Conservation (phyloP, 2,329 filamentous ascomycete genomes). For the Ascochyta clinopodiicola region DNA sequence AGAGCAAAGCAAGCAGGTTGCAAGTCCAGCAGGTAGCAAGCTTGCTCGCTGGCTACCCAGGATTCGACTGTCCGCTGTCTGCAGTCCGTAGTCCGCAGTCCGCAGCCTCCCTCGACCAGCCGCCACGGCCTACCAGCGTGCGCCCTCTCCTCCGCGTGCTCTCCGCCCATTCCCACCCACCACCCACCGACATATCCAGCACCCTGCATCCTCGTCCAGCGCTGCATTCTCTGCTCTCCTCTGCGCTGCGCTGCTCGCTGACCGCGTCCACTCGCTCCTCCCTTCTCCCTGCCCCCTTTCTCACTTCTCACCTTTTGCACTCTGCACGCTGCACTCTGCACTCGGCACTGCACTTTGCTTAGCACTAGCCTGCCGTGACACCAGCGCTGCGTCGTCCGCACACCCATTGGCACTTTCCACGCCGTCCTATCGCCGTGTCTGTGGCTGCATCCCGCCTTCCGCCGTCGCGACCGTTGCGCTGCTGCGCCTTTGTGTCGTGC, state of each 20-base stretch:
- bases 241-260: slow-evolving; percentile 12
- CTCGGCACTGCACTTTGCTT: not conserved
- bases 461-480: slow-evolving; percentile 18
- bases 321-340: too few relatives aligned
- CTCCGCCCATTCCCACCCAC: slow-evolving; percentile 12
- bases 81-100: too few relatives aligned
- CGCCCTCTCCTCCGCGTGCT: slow-evolving; percentile 13
- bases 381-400: slow-evolving; percentile 2
- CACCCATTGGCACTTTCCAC: slow-evolving; percentile 17
- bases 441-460: slow-evolving; percentile 17
- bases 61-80: too few relatives aligned
- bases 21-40: too few relatives aligned
- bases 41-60: too few relatives aligned
- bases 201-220: not conserved
- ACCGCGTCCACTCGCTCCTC: slow-evolving; percentile 33
- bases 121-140: slow-evolving; percentile 1
- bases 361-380: slow-evolving; percentile 9
- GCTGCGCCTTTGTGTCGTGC: slow-evolving; percentile 15
- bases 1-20: too few relatives aligned
- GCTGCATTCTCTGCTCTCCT: slow-evolving; percentile 1
- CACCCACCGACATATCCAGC: too few relatives aligned
- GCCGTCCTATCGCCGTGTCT: slow-evolving; percentile 11
- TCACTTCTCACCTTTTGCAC: too few relatives aligned
- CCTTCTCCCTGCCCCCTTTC: not conserved
- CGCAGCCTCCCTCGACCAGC: not conserved